Evolutionary conservation across 78 protist genomes (phyloP).

Genomic region (Dictyostelium purpureum): DNA sequence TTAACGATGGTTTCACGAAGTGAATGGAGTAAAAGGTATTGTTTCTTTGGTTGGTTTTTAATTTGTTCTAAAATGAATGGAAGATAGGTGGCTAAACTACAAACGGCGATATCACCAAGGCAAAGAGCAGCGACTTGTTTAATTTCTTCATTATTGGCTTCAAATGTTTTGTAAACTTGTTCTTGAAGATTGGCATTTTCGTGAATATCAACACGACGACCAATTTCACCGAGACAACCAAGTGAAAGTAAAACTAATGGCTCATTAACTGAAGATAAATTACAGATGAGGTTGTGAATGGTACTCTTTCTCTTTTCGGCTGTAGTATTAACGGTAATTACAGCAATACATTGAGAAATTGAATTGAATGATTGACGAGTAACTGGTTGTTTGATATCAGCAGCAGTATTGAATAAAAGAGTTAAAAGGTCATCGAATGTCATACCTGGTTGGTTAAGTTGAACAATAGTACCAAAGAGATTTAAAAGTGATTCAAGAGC

Average conservation of each 20-base stretch:
- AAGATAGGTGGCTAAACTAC: slow-evolving; percentile 63
- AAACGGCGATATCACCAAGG: slow-evolving; percentile 84
- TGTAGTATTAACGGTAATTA: slow-evolving; percentile 30
- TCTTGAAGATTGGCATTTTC: slow-evolving; percentile 8
- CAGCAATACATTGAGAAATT: slow-evolving; percentile 85
- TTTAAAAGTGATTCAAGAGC: slow-evolving; percentile 82
- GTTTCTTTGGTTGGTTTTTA: slow-evolving; percentile 67
- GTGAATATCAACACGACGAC: slow-evolving; percentile 82
- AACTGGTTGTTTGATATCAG: slow-evolving; percentile 56
- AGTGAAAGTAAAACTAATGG: slow-evolving; percentile 78
- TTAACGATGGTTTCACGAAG: slow-evolving; percentile 86
- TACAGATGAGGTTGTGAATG: slow-evolving; percentile 48
- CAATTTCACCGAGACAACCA: slow-evolving; percentile 93
- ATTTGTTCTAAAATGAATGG: slow-evolving; percentile 87
- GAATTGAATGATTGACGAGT: slow-evolving; percentile 52
- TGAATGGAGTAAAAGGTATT: slow-evolving; percentile 92
- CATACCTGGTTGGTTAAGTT: slow-evolving; percentile 30
- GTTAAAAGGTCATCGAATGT: slow-evolving; percentile 16
- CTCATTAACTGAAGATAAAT: slow-evolving; percentile 21
- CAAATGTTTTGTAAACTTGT: slow-evolving; percentile 67
- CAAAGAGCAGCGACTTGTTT: slow-evolving; percentile 88
- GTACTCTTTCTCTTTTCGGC: slow-evolving; percentile 18
- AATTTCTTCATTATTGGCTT: slow-evolving; percentile 85
- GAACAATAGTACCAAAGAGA: slow-evolving; percentile 67
- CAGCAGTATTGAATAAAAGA: slow-evolving; percentile 20